A percentile compares a stretch with the other conserved stretches of the same genome.
Evolutionary conservation across 176 grass and related monocot species (phyloP).

Genomic region (Eleusine coracana): DNA sequence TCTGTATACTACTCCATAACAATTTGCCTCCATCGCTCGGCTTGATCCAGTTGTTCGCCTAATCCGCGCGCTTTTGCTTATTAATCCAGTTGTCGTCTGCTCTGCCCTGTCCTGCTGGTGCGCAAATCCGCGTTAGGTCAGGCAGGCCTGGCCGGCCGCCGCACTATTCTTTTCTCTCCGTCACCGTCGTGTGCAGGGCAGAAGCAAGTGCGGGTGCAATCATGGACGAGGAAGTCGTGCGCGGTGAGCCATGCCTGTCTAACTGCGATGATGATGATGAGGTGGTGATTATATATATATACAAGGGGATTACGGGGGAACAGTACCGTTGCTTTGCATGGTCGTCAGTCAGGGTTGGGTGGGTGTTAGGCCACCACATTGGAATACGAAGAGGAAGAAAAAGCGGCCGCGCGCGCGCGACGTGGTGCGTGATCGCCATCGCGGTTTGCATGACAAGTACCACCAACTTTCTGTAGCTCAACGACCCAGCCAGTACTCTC

Average conservation of each 20-base stretch:
- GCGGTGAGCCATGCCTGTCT: conserved; percentile 2
- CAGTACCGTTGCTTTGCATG: conserved; percentile 3
- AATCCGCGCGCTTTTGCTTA: conserved; percentile 11
- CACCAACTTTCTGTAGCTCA: conserved; percentile 16
- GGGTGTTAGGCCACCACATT: conserved; percentile 41
- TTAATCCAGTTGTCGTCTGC: conserved; percentile 30
- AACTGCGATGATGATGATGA: neutral
- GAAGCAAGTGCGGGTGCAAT: conserved; percentile 26
- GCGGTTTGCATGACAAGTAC: neutral
- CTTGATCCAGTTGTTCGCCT: conserved; percentile 36
- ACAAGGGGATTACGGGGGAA: neutral
- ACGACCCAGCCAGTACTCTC: neutral
- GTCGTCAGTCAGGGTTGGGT: conserved; percentile 11
- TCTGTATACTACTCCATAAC: conserved; percentile 18
- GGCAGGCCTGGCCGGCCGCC: conserved; percentile 5
- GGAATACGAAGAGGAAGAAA: neutral
- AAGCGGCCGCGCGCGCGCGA: neutral
- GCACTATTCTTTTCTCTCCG: neutral
- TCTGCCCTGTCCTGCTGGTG: conserved; percentile 26
- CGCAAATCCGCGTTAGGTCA: conserved; percentile 49
- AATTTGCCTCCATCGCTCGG: neutral
- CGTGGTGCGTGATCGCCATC: neutral
- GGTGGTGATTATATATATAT: neutral
- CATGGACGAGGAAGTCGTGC: conserved; percentile 8
- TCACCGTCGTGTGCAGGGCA: neutral